Conservation (phyloP, 2,329 filamentous ascomycete genomes). For the Fusarium sp. region DNA sequence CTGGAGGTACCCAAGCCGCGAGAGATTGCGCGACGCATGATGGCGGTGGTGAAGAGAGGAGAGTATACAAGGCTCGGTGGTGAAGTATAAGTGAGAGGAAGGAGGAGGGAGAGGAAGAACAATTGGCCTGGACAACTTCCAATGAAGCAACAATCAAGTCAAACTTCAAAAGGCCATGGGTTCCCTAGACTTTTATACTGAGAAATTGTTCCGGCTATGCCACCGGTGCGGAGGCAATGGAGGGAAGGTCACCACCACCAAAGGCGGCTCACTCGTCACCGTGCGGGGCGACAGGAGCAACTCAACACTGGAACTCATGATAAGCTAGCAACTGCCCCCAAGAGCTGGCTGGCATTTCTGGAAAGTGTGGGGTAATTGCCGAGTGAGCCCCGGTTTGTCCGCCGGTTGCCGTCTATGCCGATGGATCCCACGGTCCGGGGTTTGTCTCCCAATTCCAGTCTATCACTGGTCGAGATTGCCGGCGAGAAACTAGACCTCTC, state of each 20-base stretch:
- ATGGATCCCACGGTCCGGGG: slow-evolving; percentile 24
- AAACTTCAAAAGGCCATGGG: slow-evolving; percentile 17
- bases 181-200: slow-evolving; percentile 29
- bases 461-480: slow-evolving; percentile 30
- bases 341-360: slow-evolving; percentile 10
- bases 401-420: slow-evolving; percentile 41
- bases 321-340: slow-evolving; percentile 22
- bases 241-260: slow-evolving; percentile 20
- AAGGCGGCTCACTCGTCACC: slow-evolving; percentile 10
- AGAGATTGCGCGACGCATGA: slow-evolving; percentile 61
- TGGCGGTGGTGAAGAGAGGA: slow-evolving; percentile 21
- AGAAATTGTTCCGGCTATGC: slow-evolving; percentile 15
- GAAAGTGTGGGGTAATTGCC: slow-evolving; percentile 40
- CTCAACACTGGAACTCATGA: slow-evolving; percentile 17
- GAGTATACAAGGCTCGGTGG: neutral
- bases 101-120: neutral
- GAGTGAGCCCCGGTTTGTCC: slow-evolving; percentile 21
- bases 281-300: slow-evolving; percentile 30
- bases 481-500: slow-evolving; percentile 6
- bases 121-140: slow-evolving; percentile 25
- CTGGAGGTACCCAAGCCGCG: slow-evolving; percentile 52
- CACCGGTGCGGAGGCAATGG: slow-evolving; percentile 34
- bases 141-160: slow-evolving; percentile 17
- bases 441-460: slow-evolving; percentile 31
- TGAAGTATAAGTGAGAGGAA: neutral